A percentile compares a stretch with the other conserved stretches of the same genome.
Conservation (phyloP, 371 early-diverging fungal species). For the Funneliformis caledonium region DNA sequence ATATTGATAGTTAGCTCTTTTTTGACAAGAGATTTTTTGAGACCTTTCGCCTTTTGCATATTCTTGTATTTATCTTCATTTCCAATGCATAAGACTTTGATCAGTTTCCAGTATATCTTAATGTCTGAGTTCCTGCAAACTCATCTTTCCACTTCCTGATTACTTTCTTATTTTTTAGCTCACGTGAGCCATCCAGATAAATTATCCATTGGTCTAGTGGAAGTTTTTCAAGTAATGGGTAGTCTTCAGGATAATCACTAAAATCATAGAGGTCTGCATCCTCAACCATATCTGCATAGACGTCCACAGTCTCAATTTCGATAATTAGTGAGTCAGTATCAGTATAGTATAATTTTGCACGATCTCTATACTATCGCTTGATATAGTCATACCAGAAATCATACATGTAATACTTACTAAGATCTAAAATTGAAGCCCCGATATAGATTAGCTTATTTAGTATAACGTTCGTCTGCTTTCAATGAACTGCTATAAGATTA, state of each 20-base stretch:
- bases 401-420: constrained; percentile 22
- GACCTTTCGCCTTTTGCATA: no score
- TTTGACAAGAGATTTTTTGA: no score
- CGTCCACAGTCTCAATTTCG: constrained; percentile 6
- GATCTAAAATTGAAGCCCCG: constrained; percentile 22
- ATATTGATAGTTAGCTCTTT: no score
- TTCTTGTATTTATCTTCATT: background rate
- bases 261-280: constrained; percentile 15
- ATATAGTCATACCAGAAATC: constrained; percentile 31
- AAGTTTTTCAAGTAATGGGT: constrained; percentile 16
- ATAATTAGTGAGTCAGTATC: constrained; percentile 31
- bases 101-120: constrained; percentile 3
- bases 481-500: constrained; percentile 3
- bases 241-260: constrained; percentile 17
- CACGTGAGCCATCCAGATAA: constrained; percentile 7
- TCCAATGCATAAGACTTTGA: constrained; percentile 25
- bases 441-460: constrained; percentile 28
- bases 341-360: constrained; percentile 1
- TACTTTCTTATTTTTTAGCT: constrained; percentile 36
- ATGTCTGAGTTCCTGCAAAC: constrained; percentile 7
- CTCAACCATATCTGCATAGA: constrained; percentile 22
- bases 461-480: background rate
- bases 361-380: background rate
- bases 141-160: constrained; percentile 38
- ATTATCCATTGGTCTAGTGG: constrained; percentile 34